Evolutionary conservation across 2,329 filamentous ascomycete species (phyloP).

Genomic region (Fusarium hainanense): DNA sequence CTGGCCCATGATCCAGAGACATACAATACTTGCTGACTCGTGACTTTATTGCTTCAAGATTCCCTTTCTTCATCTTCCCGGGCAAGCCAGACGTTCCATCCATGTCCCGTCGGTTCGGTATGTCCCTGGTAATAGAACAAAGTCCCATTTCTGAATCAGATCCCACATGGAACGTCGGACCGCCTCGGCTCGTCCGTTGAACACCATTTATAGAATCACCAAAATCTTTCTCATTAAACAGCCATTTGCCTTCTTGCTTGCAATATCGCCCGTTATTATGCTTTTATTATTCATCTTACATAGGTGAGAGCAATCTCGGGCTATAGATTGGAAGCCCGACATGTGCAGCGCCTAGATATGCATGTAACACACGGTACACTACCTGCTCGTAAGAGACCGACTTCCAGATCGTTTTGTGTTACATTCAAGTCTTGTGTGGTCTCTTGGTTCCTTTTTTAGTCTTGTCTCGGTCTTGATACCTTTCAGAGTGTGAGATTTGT

Average conservation of each 20-base stretch:
- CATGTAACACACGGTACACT: neutral
- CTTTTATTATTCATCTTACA: conserved; percentile 5
- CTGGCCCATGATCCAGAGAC: neutral
- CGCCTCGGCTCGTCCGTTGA: conserved; percentile 13
- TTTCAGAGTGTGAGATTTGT: conserved; percentile 36
- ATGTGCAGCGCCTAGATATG: neutral
- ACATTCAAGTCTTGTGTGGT: conserved; percentile 3
- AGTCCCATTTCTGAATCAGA: neutral
- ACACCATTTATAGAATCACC: conserved; percentile 18
- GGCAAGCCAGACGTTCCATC: neutral
- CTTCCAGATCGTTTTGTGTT: conserved; percentile 8
- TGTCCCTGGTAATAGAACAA: neutral
- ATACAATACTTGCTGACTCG: neutral
- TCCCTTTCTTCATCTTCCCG: neutral
- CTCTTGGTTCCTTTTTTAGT: conserved; percentile 24
- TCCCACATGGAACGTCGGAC: conserved; percentile 24
- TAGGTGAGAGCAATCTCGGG: conserved; percentile 16
- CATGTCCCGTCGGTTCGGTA: neutral
- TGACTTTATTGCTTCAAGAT: neutral
- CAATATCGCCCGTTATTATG: conserved; percentile 8
- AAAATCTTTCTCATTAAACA: conserved; percentile 1
- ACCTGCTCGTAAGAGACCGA: neutral
- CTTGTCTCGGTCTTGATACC: conserved; percentile 38
- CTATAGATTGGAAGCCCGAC: conserved; percentile 1
- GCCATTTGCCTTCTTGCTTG: neutral